Conservation (phyloP, 192 early-diverging fungal species). For the Backusella tarrabulga region DNA sequence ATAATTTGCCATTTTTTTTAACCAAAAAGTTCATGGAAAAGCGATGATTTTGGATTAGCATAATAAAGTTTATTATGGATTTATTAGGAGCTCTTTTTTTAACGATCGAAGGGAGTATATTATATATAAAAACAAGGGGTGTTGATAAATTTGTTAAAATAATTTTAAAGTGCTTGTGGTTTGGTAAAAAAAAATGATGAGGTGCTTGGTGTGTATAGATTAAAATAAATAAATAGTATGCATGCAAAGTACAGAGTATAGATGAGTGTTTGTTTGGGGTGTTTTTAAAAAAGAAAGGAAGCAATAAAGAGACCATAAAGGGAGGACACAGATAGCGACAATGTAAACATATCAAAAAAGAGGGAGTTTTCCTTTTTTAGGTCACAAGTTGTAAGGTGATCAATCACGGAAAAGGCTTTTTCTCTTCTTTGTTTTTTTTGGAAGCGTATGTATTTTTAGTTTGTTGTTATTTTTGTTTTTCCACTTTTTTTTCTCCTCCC, state of each 20-base stretch:
- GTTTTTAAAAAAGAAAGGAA: background rate
- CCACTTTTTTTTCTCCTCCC: too few species aligned
- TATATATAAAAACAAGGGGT: background rate
- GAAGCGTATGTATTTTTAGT: background rate
- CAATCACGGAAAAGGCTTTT: slow-evolving; percentile 6
- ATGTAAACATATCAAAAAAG: background rate
- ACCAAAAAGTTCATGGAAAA: background rate
- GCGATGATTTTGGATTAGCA: background rate
- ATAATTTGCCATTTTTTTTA: background rate
- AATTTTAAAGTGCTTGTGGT: background rate
- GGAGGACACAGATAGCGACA: background rate
- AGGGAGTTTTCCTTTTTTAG: background rate
- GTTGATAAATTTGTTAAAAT: background rate
- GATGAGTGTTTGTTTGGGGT: background rate
- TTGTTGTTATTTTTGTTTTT: background rate
- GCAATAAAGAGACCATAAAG: background rate
- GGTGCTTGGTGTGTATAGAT: background rate
- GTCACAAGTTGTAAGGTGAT: slow-evolving; percentile 3
- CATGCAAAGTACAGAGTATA: background rate
- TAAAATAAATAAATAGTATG: background rate
- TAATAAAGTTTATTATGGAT: background rate
- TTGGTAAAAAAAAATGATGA: background rate
- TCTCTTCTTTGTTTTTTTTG: background rate
- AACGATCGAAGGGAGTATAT: background rate
- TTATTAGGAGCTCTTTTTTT: slow-evolving; percentile 2